Evolutionary conservation across 1,284 basidiomycete genomes (phyloP).

Genomic region (Heterobasidion parviporum): DNA sequence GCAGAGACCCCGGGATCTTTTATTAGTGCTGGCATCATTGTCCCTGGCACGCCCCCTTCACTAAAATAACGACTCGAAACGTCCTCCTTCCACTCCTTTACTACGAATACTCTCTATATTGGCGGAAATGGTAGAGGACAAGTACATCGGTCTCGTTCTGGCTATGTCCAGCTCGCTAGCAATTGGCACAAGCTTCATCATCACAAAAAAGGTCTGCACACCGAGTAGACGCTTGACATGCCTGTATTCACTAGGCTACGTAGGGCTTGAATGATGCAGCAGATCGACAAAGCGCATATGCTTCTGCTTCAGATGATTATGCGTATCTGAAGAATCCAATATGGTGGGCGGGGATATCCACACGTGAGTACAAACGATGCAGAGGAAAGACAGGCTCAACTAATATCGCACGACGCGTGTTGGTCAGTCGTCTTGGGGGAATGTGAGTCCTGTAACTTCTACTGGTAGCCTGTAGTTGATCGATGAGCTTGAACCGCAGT

Average conservation of each 20-base stretch:
- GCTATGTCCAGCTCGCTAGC: conserved; percentile 79
- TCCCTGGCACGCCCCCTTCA: background rate
- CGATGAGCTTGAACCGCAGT: conserved; percentile 40
- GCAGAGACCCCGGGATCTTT: too few species aligned
- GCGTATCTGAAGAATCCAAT: conserved; percentile 89
- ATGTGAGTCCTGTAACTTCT: conserved; percentile 38
- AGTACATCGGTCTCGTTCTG: conserved; percentile 84
- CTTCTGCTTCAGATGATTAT: conserved; percentile 67
- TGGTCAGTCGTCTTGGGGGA: conserved; percentile 80
- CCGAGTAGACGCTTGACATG: background rate
- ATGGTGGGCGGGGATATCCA: conserved; percentile 97
- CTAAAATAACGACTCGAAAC: background rate
- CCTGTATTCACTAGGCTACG: background rate
- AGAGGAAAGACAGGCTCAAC: background rate
- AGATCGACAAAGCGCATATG: conserved; percentile 38
- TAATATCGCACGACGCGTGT: background rate
- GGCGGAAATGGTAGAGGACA: conserved; percentile 65
- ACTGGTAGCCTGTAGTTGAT: background rate
- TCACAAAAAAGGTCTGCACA: conserved; percentile 83
- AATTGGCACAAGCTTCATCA: conserved; percentile 91
- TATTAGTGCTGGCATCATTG: background rate
- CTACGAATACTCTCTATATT: conserved; percentile 18
- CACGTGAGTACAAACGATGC: conserved; percentile 53
- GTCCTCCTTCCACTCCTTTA: conserved; percentile 3
- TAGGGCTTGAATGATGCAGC: conserved; percentile 82